Evolutionary conservation across 2,329 filamentous ascomycete species (phyloP), one percentile per base, ranked within the genome.

Genomic region (Colletotrichum higginsianum): DNA sequence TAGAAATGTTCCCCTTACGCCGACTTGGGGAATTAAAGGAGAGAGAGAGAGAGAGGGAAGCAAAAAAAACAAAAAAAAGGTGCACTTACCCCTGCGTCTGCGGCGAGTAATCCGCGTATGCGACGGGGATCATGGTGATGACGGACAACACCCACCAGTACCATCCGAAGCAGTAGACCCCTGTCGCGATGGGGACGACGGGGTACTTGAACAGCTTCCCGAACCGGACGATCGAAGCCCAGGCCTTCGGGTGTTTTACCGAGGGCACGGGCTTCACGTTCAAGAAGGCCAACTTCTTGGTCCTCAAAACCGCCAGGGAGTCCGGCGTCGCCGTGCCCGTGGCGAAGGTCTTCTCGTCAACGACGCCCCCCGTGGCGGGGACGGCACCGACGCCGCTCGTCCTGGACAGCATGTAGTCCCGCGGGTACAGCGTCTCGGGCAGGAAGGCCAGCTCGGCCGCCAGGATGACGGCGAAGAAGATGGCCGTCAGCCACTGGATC

Each of bases 101-200:
- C 2, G 86, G 82, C 0, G 78, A 77, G 71, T 86, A 85, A n/a
- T 79, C 74, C n/a, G 76, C 76, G 71, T 89, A 89, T 30, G 87
- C 88, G 2, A 83, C 81, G 0, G 87, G 87, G 4, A 87, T 79
- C 80, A 87, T 83, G 3, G 87, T 88, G 66, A 89, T 85, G 23
- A 88, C 82, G 0, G 84, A 85, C 13, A 88, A 73, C 6, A 88
- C 80, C 87, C 87, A 89, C 86, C 87, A 90, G 75, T 89, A 90
- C 84, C 86, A 88, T 3, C 81, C 76, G 73, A 88, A 89, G 73
- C 82, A 85, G 77, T 87, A 90, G 11, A 82, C 81, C 11, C 85
- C 71, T 4, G 89, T 81, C 3, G 84, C 77, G 11, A 89, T 78
- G 0, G 82, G 79, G 1, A 89, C 82, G 4, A 82, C 82, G 2